phyloP scores from a whole-genome alignment of 495 filamentous ascomycete species.

The Penicillium lagena region DNA sequence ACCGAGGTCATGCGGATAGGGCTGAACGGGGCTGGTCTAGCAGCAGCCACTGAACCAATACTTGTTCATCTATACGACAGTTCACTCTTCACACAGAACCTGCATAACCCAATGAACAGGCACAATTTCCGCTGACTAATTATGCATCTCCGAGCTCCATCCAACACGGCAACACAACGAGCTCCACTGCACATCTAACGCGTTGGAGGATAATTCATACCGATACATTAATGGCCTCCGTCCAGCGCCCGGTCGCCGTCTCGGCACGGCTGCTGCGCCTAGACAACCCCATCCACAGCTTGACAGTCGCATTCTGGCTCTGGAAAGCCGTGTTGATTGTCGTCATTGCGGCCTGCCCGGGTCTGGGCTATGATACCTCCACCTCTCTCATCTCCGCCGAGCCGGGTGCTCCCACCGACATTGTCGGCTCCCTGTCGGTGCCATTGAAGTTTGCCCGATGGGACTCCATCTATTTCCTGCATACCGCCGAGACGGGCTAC shows the following conservation, averaged over 20 bases:
- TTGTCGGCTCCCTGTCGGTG: constrained; percentile 10
- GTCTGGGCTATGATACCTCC: constrained; percentile 86
- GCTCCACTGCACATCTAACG: too few relatives aligned
- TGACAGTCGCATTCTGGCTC: constrained; percentile 31
- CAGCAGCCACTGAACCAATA: too few relatives aligned
- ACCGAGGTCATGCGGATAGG: not conserved
- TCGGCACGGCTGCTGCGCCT: constrained; percentile 22
- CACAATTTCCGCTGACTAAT: constrained; percentile 9
- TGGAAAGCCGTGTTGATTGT: constrained; percentile 74
- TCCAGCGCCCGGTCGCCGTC: constrained; percentile 3
- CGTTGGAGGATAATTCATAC: too few relatives aligned
- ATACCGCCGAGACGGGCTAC: constrained; percentile 64
- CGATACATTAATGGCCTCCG: constrained; percentile 5
- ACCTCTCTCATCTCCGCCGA: constrained; percentile 50
- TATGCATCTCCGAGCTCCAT: not conserved
- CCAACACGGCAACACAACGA: too few relatives aligned
- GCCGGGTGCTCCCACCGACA: not conserved
- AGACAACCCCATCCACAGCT: constrained; percentile 27
- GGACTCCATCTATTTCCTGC: constrained; percentile 87
- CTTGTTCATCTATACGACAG: too few relatives aligned
- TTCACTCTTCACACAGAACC: too few relatives aligned
- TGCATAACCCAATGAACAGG: too few relatives aligned
- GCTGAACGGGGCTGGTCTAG: not conserved
- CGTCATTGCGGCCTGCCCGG: constrained; percentile 57
- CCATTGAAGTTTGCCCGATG: constrained; percentile 65